These are phyloP conservation scores for Capronia americana DNA, from an alignment of 2,329 filamentous ascomycete genomes.

Conservation along the genomic window DNA sequence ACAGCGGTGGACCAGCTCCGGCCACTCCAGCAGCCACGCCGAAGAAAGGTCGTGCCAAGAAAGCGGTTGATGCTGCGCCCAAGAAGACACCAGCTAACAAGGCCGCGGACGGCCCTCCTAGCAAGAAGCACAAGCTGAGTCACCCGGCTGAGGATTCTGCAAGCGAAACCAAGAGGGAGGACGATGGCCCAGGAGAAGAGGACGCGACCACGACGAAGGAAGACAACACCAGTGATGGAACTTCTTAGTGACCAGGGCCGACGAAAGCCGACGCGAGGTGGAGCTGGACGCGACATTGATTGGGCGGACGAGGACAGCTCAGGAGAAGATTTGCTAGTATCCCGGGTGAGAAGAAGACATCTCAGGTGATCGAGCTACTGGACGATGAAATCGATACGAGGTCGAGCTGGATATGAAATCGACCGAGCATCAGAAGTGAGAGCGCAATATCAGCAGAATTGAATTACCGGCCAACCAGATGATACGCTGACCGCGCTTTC, in stretches of 20 bases:
- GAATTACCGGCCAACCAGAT: background rate
- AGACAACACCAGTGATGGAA: background rate
- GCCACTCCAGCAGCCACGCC: background rate
- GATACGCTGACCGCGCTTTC: background rate
- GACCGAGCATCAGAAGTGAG: background rate
- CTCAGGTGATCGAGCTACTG: background rate
- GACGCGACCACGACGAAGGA: background rate
- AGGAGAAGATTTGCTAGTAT: background rate
- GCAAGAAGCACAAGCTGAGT: background rate
- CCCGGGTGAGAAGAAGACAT: background rate
- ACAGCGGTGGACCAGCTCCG: background rate
- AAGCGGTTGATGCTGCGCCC: background rate
- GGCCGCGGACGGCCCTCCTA: background rate
- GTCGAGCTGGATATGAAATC: background rate
- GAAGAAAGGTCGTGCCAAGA: conserved; percentile 1
- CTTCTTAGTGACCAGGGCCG: background rate
- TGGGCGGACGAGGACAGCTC: background rate
- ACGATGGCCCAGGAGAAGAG: background rate
- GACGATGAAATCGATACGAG: background rate
- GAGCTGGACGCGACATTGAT: background rate
- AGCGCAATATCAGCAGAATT: background rate
- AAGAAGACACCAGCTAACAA: conserved; percentile 3
- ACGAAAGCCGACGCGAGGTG: background rate
- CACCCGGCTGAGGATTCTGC: background rate
- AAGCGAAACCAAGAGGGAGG: background rate